A percentile compares a stretch with the other conserved stretches of the same genome.
phyloP scores from a whole-genome alignment of 78 protist genomes.

The slime mould (Dictyostelium discoideum) region DNA sequence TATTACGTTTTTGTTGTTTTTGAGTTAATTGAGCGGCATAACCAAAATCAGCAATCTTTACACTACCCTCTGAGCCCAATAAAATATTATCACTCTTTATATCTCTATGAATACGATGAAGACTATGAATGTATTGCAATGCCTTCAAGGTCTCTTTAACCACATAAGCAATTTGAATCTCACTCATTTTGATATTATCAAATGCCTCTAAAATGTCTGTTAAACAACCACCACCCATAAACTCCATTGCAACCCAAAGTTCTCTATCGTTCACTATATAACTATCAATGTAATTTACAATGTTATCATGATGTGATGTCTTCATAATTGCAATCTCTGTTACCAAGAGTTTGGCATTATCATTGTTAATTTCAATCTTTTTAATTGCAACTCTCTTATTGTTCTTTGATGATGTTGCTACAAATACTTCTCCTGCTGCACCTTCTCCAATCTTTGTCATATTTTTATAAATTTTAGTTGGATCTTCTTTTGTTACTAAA shows the following conservation, averaged over 20 bases:
- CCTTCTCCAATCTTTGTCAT: slow-evolving; percentile 88
- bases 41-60: slow-evolving; percentile 97
- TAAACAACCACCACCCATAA: slow-evolving; percentile 93
- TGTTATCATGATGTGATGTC: slow-evolving; percentile 79
- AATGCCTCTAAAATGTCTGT: slow-evolving; percentile 88
- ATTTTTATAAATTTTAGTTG: slow-evolving; percentile 73
- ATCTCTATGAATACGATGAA: slow-evolving; percentile 95
- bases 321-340: slow-evolving; percentile 88
- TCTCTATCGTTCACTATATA: slow-evolving; percentile 78
- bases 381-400: slow-evolving; percentile 85
- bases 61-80: slow-evolving; percentile 86
- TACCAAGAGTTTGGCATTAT: slow-evolving; percentile 78
- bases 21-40: slow-evolving; percentile 95
- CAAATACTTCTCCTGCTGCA: slow-evolving; percentile 90
- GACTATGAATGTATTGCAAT: slow-evolving; percentile 89
- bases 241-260: slow-evolving; percentile 97
- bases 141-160: slow-evolving; percentile 85
- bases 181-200: slow-evolving; percentile 82
- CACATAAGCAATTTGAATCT: slow-evolving; percentile 89
- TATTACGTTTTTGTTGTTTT: slow-evolving; percentile 86
- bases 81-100: slow-evolving; percentile 96
- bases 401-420: slow-evolving; percentile 79
- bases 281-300: slow-evolving; percentile 82
- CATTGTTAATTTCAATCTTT: slow-evolving; percentile 83
- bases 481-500: slow-evolving; percentile 62